These are phyloP conservation scores for Cryptococcus jaspeensis DNA, from an alignment of 1,284 basidiomycete species.

Conservation along the genomic window DNA sequence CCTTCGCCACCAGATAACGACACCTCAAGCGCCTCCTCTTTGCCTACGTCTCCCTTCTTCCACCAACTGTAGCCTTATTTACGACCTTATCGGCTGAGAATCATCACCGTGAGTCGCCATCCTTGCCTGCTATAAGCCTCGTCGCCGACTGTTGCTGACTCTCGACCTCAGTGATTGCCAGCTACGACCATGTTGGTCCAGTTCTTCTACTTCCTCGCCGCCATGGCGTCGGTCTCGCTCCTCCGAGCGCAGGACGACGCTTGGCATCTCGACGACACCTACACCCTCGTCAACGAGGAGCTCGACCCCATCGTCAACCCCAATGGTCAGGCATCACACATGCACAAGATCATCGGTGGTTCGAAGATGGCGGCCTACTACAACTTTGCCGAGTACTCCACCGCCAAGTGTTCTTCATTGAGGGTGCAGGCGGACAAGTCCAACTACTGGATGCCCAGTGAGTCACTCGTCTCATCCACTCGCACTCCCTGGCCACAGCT, in stretches of 20 bases:
- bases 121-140: too few species aligned
- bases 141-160: too few species aligned
- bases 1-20: too few species aligned
- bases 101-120: too few species aligned
- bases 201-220: background rate
- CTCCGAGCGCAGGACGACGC: conserved; percentile 2
- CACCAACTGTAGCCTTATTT: too few species aligned
- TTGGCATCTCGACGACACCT: conserved; percentile 20
- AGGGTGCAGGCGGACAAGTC: conserved; percentile 35
- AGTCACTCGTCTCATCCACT: background rate
- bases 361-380: conserved; percentile 30
- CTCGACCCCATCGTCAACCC: conserved; percentile 25
- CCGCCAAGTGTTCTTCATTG: conserved; percentile 21
- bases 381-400: conserved; percentile 20
- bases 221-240: background rate
- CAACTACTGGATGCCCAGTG: conserved; percentile 31
- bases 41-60: too few species aligned
- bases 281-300: conserved; percentile 19
- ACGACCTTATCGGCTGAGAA: too few species aligned
- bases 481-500: background rate
- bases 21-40: too few species aligned
- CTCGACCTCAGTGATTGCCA: background rate
- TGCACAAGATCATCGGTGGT: conserved; percentile 29
- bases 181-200: background rate
- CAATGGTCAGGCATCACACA: conserved; percentile 15